Percentiles rank a stretch among this genome's conserved stretches.
phyloP scores from a whole-genome alignment of 2,329 filamentous ascomycete genomes.

The Acephala macrosclerotiorum region DNA sequence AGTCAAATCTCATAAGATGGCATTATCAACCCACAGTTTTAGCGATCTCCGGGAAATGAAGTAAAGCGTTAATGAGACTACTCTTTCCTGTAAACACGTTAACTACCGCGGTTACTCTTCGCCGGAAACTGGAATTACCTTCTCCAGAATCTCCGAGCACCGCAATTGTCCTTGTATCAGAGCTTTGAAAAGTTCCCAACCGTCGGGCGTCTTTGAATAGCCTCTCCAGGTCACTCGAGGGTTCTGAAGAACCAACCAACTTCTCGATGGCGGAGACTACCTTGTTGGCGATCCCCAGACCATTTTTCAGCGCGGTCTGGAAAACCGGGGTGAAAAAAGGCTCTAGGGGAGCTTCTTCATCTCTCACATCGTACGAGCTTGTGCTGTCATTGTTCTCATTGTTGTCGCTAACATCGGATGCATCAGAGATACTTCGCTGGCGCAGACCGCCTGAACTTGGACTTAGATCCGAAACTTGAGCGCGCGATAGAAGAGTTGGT shows the following conservation, averaged over 20 bases:
- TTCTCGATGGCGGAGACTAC: constrained; percentile 25
- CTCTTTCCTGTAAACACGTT: constrained; percentile 19
- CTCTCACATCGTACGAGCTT: constrained; percentile 26
- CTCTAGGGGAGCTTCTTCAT: constrained; percentile 29
- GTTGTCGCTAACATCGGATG: constrained; percentile 23
- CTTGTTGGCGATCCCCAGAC: constrained; percentile 29
- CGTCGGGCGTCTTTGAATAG: constrained; percentile 26
- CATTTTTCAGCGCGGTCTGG: constrained; percentile 25
- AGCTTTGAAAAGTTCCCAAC: constrained; percentile 29
- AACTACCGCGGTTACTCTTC: background rate
- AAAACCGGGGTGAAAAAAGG: constrained; percentile 29
- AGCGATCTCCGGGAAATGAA: constrained; percentile 11
- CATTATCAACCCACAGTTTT: constrained; percentile 8
- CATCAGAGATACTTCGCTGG: constrained; percentile 29
- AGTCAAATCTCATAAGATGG: background rate
- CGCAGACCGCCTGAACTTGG: constrained; percentile 18
- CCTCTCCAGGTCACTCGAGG: constrained; percentile 23
- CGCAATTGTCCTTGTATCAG: constrained; percentile 33
- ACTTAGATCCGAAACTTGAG: constrained; percentile 21
- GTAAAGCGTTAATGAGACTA: constrained; percentile 22
- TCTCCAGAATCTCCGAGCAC: constrained; percentile 26
- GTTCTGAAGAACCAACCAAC: constrained; percentile 17
- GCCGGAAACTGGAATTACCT: background rate
- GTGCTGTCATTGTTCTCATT: constrained; percentile 20
- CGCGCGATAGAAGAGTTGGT: background rate